A percentile compares a stretch with the other conserved stretches of the same genome.
Conservation (phyloP, 2,329 filamentous ascomycete genomes). For the Fusarium tupiense region DNA sequence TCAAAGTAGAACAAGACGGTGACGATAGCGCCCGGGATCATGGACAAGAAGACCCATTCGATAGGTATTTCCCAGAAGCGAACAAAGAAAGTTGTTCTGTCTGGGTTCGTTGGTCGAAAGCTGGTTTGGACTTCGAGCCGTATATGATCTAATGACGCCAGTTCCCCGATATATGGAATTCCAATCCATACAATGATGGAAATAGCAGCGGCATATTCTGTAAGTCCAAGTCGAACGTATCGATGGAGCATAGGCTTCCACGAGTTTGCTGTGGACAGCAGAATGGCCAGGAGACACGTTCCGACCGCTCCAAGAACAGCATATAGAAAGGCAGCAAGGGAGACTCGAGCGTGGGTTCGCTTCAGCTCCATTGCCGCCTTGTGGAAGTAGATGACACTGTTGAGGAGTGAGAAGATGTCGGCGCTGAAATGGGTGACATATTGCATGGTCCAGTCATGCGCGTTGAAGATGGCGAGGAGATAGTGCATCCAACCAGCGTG, state of each 20-base stretch:
- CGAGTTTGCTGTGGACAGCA: constrained; percentile 68
- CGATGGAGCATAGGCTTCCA: constrained; percentile 71
- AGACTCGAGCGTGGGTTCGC: constrained; percentile 64
- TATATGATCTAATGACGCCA: constrained; percentile 66
- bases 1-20: constrained; percentile 77
- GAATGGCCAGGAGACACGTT: constrained; percentile 70
- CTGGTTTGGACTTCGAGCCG: constrained; percentile 64
- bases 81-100: constrained; percentile 66
- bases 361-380: constrained; percentile 73
- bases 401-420: constrained; percentile 73
- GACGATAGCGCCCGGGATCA: constrained; percentile 71
- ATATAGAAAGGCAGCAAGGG: constrained; percentile 71
- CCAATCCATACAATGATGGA: constrained; percentile 73
- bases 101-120: constrained; percentile 66
- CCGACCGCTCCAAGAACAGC: constrained; percentile 71
- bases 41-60: constrained; percentile 68
- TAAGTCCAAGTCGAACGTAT: constrained; percentile 68
- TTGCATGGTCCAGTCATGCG: constrained; percentile 76
- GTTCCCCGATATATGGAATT: constrained; percentile 69
- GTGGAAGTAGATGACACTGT: constrained; percentile 75
- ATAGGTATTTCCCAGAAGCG: constrained; percentile 70
- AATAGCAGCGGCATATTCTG: constrained; percentile 73
- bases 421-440: constrained; percentile 74
- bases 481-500: constrained; percentile 74
- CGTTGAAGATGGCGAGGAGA: constrained; percentile 71